These are phyloP conservation scores for Vinca major DNA, from an alignment of 305 asterid species.

Conservation along the genomic window DNA sequence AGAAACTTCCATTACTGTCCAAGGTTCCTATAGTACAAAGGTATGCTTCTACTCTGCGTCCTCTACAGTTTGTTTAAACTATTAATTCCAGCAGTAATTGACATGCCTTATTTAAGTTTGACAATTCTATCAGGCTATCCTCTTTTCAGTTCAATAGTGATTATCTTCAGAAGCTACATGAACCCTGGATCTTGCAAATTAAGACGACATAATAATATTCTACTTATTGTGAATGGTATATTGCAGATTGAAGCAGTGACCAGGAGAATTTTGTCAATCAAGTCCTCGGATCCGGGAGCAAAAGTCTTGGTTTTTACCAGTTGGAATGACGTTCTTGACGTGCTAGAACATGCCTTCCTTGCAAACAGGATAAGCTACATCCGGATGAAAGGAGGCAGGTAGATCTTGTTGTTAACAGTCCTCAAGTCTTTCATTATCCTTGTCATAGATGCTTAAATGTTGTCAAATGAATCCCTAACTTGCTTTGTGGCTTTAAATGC, in stretches of 20 bases:
- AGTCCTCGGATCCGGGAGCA: conserved; percentile 42
- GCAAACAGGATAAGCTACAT: conserved; percentile 65
- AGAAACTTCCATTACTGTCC: conserved; percentile 54
- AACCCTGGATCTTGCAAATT: neutral
- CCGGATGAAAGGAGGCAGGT: conserved; percentile 99
- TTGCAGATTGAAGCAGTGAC: conserved; percentile 86
- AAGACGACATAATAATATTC: neutral
- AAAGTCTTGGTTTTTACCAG: conserved; percentile 84
- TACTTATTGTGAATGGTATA: conserved; percentile 15
- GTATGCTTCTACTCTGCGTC: conserved; percentile 23
- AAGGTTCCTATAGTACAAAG: conserved; percentile 97
- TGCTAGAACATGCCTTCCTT: conserved; percentile 77
- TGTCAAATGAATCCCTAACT: neutral
- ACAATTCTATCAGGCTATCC: neutral
- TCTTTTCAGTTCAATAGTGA: neutral
- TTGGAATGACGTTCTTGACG: conserved; percentile 98
- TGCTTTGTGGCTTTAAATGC: neutral
- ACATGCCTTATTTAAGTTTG: neutral
- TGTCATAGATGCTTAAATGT: neutral
- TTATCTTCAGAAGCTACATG: neutral
- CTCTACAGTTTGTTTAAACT: neutral
- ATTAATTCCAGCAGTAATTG: neutral
- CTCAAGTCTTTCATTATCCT: neutral
- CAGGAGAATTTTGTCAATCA: conserved; percentile 78
- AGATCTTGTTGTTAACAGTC: conserved; percentile 9